A percentile compares a stretch with the other conserved stretches of the same genome.
phyloP scores from a whole-genome alignment of 1,284 basidiomycete species.

The Gomphus sp. region DNA sequence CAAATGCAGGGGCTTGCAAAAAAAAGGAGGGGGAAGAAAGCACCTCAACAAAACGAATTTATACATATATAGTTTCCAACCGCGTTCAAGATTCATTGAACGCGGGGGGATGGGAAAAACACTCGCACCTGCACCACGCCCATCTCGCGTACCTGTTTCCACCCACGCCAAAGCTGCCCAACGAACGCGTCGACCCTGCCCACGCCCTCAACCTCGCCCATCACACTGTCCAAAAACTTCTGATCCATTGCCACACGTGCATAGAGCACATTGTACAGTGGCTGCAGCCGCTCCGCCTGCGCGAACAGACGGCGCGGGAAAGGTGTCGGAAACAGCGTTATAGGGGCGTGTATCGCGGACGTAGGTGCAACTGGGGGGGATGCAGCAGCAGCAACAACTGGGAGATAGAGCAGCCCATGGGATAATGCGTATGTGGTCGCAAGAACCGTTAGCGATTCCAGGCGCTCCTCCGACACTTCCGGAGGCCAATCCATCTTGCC shows the following conservation, averaged over 20 bases:
- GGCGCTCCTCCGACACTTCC: constrained; percentile 44
- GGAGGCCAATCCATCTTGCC: constrained; percentile 62
- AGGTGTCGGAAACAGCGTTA: constrained; percentile 82
- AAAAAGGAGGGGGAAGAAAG: no score
- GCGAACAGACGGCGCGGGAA: constrained; percentile 72
- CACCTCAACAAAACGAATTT: no score
- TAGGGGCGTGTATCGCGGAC: constrained; percentile 80
- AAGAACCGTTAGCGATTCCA: constrained; percentile 47
- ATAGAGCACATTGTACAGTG: constrained; percentile 80
- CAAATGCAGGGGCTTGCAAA: constrained; percentile 65
- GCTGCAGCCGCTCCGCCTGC: constrained; percentile 62
- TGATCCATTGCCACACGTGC: constrained; percentile 76
- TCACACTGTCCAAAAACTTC: constrained; percentile 72
- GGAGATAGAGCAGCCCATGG: constrained; percentile 79
- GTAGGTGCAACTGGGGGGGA: constrained; percentile 35
- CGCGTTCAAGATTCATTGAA: no score
- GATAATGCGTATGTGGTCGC: constrained; percentile 82
- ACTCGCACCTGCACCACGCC: constrained; percentile 36
- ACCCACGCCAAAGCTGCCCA: constrained; percentile 77
- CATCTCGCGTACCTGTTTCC: constrained; percentile 66
- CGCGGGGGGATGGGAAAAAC: no score
- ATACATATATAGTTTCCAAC: no score
- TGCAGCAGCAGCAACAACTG: constrained; percentile 31
- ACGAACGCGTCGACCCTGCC: constrained; percentile 85
- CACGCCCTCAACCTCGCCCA: constrained; percentile 70